Evolutionary conservation across 139 green algal species (phyloP).

Genomic region (Micractinium conductrix): DNA sequence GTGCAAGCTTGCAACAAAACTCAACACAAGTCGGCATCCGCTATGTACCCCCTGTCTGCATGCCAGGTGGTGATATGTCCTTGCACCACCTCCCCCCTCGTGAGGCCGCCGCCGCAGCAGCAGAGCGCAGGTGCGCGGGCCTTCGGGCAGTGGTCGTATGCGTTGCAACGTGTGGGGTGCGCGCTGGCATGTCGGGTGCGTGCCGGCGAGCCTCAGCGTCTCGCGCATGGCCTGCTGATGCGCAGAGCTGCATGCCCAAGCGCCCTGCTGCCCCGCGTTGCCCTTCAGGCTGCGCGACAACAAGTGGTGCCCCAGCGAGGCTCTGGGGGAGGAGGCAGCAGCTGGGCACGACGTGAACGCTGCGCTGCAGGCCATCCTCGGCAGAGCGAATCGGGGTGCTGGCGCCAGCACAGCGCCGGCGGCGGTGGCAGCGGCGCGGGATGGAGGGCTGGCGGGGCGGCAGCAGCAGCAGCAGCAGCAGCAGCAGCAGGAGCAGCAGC

Average conservation of each 20-base stretch:
- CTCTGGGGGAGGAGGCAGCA: slow-evolving; percentile 15
- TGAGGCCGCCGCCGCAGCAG: slow-evolving; percentile 26
- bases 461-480: neutral
- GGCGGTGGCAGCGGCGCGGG: neutral
- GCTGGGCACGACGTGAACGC: slow-evolving; percentile 1
- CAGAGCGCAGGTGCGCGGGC: slow-evolving; percentile 34
- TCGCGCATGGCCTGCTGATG: neutral
- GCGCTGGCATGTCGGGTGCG: no score
- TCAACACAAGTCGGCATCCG: no score
- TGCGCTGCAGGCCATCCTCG: slow-evolving; percentile 27
- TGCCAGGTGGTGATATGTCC: slow-evolving; percentile 28
- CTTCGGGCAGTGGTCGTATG: no score
- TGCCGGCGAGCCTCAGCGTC: no score
- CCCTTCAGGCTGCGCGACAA: slow-evolving; percentile 23
- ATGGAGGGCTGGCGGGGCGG: no score
- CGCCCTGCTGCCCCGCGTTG: neutral
- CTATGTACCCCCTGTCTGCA: no score
- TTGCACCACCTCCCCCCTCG: slow-evolving; percentile 23
- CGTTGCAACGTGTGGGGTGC: no score
- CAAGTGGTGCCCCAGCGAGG: slow-evolving; percentile 39
- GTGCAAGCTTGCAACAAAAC: no score
- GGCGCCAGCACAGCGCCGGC: no score
- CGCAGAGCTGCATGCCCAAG: neutral
- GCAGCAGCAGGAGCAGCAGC: neutral
- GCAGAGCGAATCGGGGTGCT: no score